Conservation (phyloP, 179 eudicot species). For the Beta corolliflora region DNA sequence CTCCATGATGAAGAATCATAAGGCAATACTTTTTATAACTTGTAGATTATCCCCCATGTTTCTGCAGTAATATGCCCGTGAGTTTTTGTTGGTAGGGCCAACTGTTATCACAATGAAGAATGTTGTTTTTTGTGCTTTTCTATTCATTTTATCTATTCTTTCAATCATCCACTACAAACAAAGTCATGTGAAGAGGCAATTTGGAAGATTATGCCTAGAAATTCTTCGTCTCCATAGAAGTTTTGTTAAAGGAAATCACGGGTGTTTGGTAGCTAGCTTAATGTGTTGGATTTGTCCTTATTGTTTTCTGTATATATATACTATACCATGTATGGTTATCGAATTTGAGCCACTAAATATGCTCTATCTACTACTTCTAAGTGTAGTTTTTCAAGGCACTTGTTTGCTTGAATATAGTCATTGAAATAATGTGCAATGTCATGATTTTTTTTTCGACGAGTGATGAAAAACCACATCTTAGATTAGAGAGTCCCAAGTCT, state of each 20-base stretch:
- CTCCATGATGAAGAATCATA: slow-evolving; percentile 13
- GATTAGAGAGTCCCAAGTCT: too few relatives aligned
- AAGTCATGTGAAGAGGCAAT: slow-evolving; percentile 52
- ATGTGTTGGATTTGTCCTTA: slow-evolving; percentile 6
- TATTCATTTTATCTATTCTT: neutral
- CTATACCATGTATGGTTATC: slow-evolving; percentile 14
- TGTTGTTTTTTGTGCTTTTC: neutral
- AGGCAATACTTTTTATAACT: slow-evolving; percentile 23
- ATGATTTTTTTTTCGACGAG: too few relatives aligned
- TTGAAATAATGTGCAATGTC: neutral
- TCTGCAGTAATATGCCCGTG: slow-evolving; percentile 48
- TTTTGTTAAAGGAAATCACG: slow-evolving; percentile 29
- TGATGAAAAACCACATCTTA: too few relatives aligned
- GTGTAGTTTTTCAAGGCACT: neutral
- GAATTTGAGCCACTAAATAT: slow-evolving; percentile 26
- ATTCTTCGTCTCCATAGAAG: neutral
- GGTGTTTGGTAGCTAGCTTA: slow-evolving; percentile 8
- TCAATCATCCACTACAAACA: slow-evolving; percentile 41
- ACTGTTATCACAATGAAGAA: slow-evolving; percentile 20
- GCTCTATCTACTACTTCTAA: neutral
- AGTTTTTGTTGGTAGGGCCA: slow-evolving; percentile 53
- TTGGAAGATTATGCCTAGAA: slow-evolving; percentile 41
- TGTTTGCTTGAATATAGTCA: neutral
- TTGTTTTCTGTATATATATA: slow-evolving; percentile 18
- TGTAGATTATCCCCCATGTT: slow-evolving; percentile 15